Evolutionary conservation across 2,329 filamentous ascomycete genomes (phyloP).

Genomic region (Fusarium sp.): DNA sequence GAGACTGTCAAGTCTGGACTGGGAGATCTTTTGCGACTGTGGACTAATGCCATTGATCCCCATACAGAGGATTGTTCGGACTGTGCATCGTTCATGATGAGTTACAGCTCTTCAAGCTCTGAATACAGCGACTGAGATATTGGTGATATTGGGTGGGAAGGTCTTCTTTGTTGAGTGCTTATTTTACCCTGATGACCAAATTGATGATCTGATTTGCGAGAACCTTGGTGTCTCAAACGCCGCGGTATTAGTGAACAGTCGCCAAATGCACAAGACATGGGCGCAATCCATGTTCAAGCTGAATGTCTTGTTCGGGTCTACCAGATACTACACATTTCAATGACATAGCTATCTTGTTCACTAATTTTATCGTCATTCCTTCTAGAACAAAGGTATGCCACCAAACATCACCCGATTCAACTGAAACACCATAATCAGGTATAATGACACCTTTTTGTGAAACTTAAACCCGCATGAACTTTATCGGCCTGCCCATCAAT

Average conservation of each 20-base stretch:
- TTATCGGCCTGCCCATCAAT: not conserved
- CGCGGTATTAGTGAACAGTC: not conserved
- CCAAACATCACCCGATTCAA: not conserved
- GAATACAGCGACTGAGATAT: not conserved
- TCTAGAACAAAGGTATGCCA: not conserved
- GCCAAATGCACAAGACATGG: not conserved
- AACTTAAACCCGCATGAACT: not conserved
- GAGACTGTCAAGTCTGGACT: not conserved
- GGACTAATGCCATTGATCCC: conserved; percentile 7
- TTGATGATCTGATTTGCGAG: not conserved
- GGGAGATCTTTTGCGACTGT: not conserved
- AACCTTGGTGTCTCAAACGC: not conserved
- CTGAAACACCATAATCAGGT: not conserved
- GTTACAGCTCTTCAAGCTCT: not conserved
- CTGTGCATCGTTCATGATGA: not conserved
- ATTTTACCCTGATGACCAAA: not conserved
- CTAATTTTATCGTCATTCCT: not conserved
- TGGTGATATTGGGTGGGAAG: too few relatives aligned
- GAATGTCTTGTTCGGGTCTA: too few relatives aligned
- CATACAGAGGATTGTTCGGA: not conserved
- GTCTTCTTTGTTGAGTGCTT: not conserved
- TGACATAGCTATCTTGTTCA: accelerated
- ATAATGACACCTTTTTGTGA: not conserved
- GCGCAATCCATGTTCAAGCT: not conserved
- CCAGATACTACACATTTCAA: accelerated